Base-by-base conservation (phyloP, 495 filamentous ascomycete genomes). In the Daldinia grandis region DNA sequence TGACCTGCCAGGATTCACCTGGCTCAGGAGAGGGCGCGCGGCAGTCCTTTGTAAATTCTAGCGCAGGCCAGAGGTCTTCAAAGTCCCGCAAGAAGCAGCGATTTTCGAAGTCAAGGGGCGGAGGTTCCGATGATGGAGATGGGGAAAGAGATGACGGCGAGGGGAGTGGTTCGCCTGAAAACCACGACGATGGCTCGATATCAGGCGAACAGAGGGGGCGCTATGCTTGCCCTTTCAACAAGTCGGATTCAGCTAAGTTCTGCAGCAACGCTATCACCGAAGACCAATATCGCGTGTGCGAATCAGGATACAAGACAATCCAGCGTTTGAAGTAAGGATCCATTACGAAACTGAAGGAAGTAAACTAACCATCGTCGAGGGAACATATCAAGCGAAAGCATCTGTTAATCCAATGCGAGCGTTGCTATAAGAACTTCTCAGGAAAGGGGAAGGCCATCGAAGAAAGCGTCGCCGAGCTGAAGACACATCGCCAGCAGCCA, bases 361-460 rank as follows among this genome's bases (percentile, higher is more conserved):
- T 21, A 5, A 8, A 25, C 58, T 68, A 47, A 68, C 10, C 8
- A 0, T 27, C 17, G 14, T 37, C 14, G 7, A 68, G 65, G 51
- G 65, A 68, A n/a, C 65, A 68, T 17, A 57, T 68, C 19, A 68
- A 68, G 24, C 54, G 65, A 8, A 68, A 62, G 51, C 65, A 68
- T 12, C 2, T 68, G 1, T 8, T 62, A 9, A 68, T 68, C 44
- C 58, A 68, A 38, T 68, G 65, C 9, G 58, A 58, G 44, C 65
- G 65, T 1, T 68, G 65, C 30, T 68, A 24, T 21, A 56, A 40
- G 24, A 58, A 40, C 15, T 68, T 68, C 17, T 68, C 58, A 1
- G 40, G 17, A 2, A 58, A 62, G 2, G 53, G 40, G 4, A 69
- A 27, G 27, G n/a, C 53, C 1, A 19, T 33, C 0, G 66, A 51